phyloP scores from a whole-genome alignment of 169 alveolate species.

The Miamiensis avidus region DNA sequence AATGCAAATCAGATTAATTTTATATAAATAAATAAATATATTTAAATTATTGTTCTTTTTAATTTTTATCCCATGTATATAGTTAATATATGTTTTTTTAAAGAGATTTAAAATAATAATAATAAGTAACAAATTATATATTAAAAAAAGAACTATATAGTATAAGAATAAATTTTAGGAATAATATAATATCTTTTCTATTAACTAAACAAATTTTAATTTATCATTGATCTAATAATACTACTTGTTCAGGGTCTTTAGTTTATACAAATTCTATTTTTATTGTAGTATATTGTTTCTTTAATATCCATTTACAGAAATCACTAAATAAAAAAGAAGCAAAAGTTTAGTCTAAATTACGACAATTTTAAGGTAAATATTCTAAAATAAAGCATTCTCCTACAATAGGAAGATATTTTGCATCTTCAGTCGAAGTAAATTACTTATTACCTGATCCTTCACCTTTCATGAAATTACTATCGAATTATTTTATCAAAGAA shows the following conservation, averaged over 20 bases:
- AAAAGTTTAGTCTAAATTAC: background rate
- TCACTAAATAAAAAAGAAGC: background rate
- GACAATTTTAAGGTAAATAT: background rate
- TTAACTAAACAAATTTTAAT: too few relatives aligned
- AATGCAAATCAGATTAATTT: too few relatives aligned
- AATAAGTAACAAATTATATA: too few relatives aligned
- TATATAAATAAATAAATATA: too few relatives aligned
- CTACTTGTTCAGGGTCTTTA: background rate
- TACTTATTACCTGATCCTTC: background rate
- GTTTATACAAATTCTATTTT: background rate
- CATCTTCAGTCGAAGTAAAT: background rate
- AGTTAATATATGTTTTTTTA: too few relatives aligned
- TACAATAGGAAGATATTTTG: background rate
- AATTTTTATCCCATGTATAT: too few relatives aligned
- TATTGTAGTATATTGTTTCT: background rate
- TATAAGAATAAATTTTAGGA: too few relatives aligned
- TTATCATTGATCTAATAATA: background rate
- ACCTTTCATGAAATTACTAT: background rate
- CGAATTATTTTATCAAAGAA: too few relatives aligned
- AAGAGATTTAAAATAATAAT: too few relatives aligned
- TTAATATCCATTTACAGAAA: background rate
- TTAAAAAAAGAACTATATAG: too few relatives aligned
- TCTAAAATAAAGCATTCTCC: background rate
- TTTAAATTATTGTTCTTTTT: too few relatives aligned
- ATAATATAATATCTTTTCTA: too few relatives aligned